Evolutionary conservation across 371 early-diverging fungal species (phyloP), one percentile per base, ranked within the genome.

Genomic region (Actinomortierella ambigua): DNA sequence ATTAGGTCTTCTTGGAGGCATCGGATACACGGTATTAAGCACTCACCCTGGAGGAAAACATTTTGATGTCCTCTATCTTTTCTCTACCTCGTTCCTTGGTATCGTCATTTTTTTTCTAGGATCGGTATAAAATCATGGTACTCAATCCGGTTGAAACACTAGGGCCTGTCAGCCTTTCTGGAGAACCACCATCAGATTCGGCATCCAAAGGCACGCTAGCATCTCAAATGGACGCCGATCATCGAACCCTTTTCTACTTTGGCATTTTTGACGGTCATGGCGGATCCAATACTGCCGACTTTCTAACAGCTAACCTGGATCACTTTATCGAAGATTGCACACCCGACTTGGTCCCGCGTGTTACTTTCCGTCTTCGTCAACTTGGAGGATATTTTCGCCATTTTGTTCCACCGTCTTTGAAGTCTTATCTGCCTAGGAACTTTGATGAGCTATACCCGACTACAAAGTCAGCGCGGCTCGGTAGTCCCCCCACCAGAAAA

Each of bases 251-350:
- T 18, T 71, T 71, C 27, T 71, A 71, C 46, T 71, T 71, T 59
- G 61, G 66, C 11, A 71, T 75, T 18, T 75, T 75, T 68, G 68
- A 68, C 41, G 69, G 75, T 14, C 75, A 75, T 23, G 75, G 75
- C 3, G 75, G 75, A 29, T 75, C 75, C 7, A 57, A 75, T 18
- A 63, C 69, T 1, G 69, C 65, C 23, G 75, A 75, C 34, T 68
- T 57, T 41, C 34, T 75, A 28, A 65, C 59, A 3, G 64, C 69
- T 17, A 61, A 75, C n/a, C 50, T 75, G 55, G 69, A 68, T 44
- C 50, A 56, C 17, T 54, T 51, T 9, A 60, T 75, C 17, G 69
- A 75, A 22, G 27, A 51, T 0, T 64, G 65, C 1, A 44, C 40
- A 28, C 75, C 75, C 1, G 59, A 55, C 1, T 58, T 64, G 62